Evolutionary conservation across 345 rosid species (phyloP), one percentile per base, ranked within the genome.

Genomic region (Moricandia arvensis): DNA sequence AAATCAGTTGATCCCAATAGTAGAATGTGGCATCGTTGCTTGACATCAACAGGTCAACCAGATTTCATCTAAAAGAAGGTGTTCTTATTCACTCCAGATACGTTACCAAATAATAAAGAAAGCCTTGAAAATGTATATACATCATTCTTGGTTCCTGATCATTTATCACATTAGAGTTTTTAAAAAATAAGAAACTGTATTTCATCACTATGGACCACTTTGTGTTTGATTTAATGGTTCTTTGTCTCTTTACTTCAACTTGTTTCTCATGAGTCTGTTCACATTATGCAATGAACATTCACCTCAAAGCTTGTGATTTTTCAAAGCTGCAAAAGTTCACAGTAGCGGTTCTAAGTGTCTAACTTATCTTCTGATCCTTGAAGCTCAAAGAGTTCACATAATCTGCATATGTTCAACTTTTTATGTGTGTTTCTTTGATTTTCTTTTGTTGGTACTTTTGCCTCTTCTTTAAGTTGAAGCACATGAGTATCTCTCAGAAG

Each of bases 11-110:
- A 96, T 71, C 97, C 98, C 1, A 93, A 93, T 75, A 93, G 98
- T 79, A 86, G 97, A 54, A 96, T 93, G 98, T 96, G 97, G 98
- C 98, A 91, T 82, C 97, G 97, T 69, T 96, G 99, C 90, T 85
- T 96, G 80, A 89, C 98, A 5, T 96, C 98, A 11, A 96, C 97
- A 0, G 98, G 99, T 64, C 99, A 96, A 69, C 99, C 99, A 0
- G 99, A 93, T 81, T 96, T 96, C 35, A n/a, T 82, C 82, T 83
- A 72, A 80, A 80, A 18, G 53, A 47, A 49, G 24, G 18, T 47
- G n/a, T 47, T n/a, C 21, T 49, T 49, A 16, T 49, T 49, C 57
- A 49, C 21, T 15, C 24, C 37, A 6, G 57, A 16, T 16, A 49
- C 57, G 57, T 49, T 21, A 49, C 17, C 57, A 49, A 49, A 49